These are phyloP conservation scores for Rhizopogon vulgaris DNA, from an alignment of 768 basidiomycete species.

Conservation along the genomic window DNA sequence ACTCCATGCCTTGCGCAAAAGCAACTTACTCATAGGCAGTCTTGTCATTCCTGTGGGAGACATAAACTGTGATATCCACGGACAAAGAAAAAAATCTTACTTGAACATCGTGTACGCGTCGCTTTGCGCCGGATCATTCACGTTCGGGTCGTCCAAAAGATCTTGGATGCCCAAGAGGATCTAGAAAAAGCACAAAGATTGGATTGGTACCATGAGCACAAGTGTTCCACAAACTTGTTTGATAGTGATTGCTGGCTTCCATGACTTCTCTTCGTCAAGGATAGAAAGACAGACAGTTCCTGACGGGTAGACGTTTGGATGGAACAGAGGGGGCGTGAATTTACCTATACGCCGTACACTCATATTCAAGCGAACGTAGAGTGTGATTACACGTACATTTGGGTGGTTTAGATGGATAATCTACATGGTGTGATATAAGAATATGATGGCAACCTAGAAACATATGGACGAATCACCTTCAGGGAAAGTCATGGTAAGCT, in stretches of 20 bases:
- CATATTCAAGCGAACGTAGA: neutral
- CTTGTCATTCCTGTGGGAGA: slow-evolving; percentile 74
- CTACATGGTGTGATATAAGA: slow-evolving; percentile 35
- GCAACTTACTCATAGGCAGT: slow-evolving; percentile 79
- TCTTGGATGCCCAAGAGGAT: slow-evolving; percentile 96
- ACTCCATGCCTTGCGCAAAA: neutral
- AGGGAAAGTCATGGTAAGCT: slow-evolving; percentile 90
- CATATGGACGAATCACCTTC: slow-evolving; percentile 55
- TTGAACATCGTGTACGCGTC: slow-evolving; percentile 99
- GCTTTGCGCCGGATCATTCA: slow-evolving; percentile 95
- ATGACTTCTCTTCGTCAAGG: slow-evolving; percentile 96
- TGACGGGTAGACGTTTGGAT: slow-evolving; percentile 98
- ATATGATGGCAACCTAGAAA: neutral
- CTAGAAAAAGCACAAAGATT: slow-evolving; percentile 33
- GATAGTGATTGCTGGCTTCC: slow-evolving; percentile 99
- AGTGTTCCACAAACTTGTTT: slow-evolving; percentile 67
- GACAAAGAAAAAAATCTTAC: slow-evolving; percentile 41
- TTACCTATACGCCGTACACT: slow-evolving; percentile 59
- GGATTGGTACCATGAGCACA: neutral
- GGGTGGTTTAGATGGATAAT: slow-evolving; percentile 92
- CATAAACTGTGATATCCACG: slow-evolving; percentile 6
- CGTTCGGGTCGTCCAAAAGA: slow-evolving; percentile 90
- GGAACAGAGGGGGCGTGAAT: slow-evolving; percentile 93
- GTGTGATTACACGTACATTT: slow-evolving; percentile 57
- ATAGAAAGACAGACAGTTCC: slow-evolving; percentile 98